Conservation (phyloP, 106 monocot genomes). For the Agapanthus africanus region DNA sequence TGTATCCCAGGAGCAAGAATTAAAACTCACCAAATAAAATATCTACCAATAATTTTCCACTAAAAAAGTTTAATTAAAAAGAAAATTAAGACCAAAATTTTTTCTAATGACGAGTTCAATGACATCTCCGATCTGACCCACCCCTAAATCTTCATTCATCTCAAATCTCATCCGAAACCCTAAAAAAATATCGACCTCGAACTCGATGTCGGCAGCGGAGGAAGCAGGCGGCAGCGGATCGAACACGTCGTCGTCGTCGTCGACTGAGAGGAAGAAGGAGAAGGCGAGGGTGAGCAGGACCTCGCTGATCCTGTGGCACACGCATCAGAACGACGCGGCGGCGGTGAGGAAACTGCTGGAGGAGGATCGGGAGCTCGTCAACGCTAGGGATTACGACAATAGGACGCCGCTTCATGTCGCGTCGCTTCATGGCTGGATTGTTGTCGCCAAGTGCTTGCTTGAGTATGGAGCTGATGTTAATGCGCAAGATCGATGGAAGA, state of each 20-base stretch:
- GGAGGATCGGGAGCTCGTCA: conserved; percentile 71
- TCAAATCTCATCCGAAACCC: too few relatives aligned
- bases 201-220: conserved; percentile 3
- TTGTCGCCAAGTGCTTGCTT: conserved; percentile 75
- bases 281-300: conserved; percentile 84
- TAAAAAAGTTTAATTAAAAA: too few relatives aligned
- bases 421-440: conserved; percentile 83
- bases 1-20: too few relatives aligned
- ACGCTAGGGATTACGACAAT: conserved; percentile 88
- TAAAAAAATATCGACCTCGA: too few relatives aligned
- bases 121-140: too few relatives aligned
- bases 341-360: conserved; percentile 80
- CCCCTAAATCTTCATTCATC: too few relatives aligned
- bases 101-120: too few relatives aligned
- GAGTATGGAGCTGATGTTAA: conserved; percentile 79
- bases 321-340: conserved; percentile 86
- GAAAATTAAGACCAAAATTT: too few relatives aligned
- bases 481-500: conserved; percentile 96
- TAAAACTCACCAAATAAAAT: too few relatives aligned
- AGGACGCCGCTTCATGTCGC: conserved; percentile 95
- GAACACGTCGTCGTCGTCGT: conserved; percentile 9
- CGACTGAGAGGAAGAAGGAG: conserved; percentile 43
- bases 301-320: conserved; percentile 86
- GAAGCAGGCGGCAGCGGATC: conserved; percentile 12
- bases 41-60: too few relatives aligned